Conservation (phyloP, 2,329 filamentous ascomycete species). For the Myriangium duriaei region DNA sequence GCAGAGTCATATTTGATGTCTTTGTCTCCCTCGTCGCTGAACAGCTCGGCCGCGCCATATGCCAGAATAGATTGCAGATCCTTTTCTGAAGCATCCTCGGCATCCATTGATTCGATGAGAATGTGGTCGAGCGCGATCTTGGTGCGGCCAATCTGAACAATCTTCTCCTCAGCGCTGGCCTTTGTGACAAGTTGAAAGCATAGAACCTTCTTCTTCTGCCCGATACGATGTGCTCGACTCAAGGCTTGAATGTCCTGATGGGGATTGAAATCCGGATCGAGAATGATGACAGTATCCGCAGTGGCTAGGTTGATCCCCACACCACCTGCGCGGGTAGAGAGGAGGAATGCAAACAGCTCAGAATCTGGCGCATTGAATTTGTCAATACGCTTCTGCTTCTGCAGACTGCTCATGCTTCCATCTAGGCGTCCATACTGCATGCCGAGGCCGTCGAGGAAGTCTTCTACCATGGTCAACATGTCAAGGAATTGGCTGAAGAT, state of each 20-base stretch:
- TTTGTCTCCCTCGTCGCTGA: constrained; percentile 59
- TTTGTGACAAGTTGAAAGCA: constrained; percentile 93
- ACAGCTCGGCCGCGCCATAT: constrained; percentile 76
- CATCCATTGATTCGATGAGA: constrained; percentile 82
- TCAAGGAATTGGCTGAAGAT: constrained; percentile 93
- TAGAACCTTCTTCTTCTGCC: constrained; percentile 88
- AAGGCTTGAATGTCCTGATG: constrained; percentile 96
- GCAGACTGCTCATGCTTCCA: constrained; percentile 63
- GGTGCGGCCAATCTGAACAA: constrained; percentile 87
- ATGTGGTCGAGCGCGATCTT: constrained; percentile 95
- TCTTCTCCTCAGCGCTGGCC: constrained; percentile 82
- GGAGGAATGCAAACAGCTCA: constrained; percentile 72
- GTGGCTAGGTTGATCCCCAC: constrained; percentile 96
- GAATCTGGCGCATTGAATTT: constrained; percentile 81
- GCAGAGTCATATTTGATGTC: constrained; percentile 71
- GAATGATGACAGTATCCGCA: constrained; percentile 93
- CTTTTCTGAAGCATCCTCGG: constrained; percentile 62
- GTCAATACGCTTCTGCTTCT: constrained; percentile 92
- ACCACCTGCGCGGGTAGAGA: constrained; percentile 88
- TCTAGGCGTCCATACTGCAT: constrained; percentile 71
- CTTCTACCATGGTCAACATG: constrained; percentile 78
- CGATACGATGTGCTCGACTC: constrained; percentile 88
- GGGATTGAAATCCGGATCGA: constrained; percentile 94
- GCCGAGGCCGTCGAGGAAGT: constrained; percentile 69
- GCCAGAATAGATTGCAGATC: constrained; percentile 81